Conservation (phyloP, 176 grass and related monocot species). For the Aegilops sharonensis region DNA sequence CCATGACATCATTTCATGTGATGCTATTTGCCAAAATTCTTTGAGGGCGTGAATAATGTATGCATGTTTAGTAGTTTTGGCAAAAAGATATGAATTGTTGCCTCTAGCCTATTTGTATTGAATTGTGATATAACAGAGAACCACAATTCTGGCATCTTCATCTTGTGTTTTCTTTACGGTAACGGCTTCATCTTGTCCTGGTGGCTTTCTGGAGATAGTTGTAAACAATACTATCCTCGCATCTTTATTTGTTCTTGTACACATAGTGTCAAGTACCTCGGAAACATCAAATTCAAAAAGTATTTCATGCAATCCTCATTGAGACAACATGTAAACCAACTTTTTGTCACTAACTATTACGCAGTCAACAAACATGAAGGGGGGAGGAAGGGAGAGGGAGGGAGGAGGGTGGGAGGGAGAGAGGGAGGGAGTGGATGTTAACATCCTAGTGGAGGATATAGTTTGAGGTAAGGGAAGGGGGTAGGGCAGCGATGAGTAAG, state of each 20-base stretch:
- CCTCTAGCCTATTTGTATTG: background rate
- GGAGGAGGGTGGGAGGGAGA: background rate
- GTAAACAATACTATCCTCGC: background rate
- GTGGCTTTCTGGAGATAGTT: background rate
- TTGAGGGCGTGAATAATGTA: background rate
- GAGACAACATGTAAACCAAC: conserved; percentile 19
- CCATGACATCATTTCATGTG: background rate
- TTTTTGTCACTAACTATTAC: conserved; percentile 10
- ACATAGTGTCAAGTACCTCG: background rate
- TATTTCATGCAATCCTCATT: background rate
- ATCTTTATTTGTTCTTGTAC: background rate
- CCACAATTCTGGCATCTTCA: background rate
- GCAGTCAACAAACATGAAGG: background rate
- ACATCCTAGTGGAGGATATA: conserved; percentile 11
- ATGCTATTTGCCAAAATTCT: background rate
- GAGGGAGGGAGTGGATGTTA: conserved; percentile 1
- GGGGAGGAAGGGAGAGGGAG: conserved; percentile 25
- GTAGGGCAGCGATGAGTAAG: conserved; percentile 60
- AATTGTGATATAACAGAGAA: background rate
- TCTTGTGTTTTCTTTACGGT: background rate
- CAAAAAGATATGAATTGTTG: background rate
- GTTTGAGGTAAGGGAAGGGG: conserved; percentile 14
- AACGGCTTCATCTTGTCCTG: background rate
- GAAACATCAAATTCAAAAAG: background rate
- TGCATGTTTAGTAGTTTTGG: background rate